Evolutionary conservation across 2,329 filamentous ascomycete genomes (phyloP).

Genomic region (Emydomyces testavorans): DNA sequence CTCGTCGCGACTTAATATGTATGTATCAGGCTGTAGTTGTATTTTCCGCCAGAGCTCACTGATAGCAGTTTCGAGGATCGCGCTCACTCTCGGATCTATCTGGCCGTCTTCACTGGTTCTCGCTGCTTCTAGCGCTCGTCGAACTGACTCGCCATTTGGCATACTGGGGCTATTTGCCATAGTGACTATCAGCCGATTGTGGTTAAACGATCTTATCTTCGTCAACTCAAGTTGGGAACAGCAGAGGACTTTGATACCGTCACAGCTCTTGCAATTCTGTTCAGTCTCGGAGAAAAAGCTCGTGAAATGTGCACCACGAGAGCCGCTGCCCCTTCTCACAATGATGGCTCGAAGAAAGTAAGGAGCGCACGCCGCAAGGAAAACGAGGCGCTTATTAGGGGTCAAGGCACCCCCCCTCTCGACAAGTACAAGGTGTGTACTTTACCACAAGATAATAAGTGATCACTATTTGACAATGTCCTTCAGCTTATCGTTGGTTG

Average conservation of each 20-base stretch:
- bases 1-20: slow-evolving; percentile 64
- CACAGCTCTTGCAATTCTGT: not conserved
- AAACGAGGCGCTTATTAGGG: slow-evolving; percentile 12
- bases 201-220: not conserved
- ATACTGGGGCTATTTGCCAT: slow-evolving; percentile 30
- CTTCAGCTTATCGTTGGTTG: slow-evolving; percentile 8
- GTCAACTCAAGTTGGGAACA: not conserved
- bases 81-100: slow-evolving; percentile 50
- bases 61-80: slow-evolving; percentile 55
- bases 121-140: slow-evolving; percentile 62
- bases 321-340: slow-evolving; percentile 3
- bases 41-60: slow-evolving; percentile 57
- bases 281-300: slow-evolving; percentile 2
- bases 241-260: not conserved
- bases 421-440: slow-evolving; percentile 7
- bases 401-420: slow-evolving; percentile 9
- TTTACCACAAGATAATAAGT: slow-evolving; percentile 7
- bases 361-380: slow-evolving; percentile 10
- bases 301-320: slow-evolving; percentile 1
- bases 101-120: slow-evolving; percentile 58
- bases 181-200: not conserved
- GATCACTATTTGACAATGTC: slow-evolving; percentile 7
- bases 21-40: slow-evolving; percentile 50
- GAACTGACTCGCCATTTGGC: slow-evolving; percentile 38
- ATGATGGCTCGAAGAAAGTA: slow-evolving; percentile 6